Base-by-base conservation (phyloP, 1,139 yeast genomes). In the Yarrowia galli region DNA sequence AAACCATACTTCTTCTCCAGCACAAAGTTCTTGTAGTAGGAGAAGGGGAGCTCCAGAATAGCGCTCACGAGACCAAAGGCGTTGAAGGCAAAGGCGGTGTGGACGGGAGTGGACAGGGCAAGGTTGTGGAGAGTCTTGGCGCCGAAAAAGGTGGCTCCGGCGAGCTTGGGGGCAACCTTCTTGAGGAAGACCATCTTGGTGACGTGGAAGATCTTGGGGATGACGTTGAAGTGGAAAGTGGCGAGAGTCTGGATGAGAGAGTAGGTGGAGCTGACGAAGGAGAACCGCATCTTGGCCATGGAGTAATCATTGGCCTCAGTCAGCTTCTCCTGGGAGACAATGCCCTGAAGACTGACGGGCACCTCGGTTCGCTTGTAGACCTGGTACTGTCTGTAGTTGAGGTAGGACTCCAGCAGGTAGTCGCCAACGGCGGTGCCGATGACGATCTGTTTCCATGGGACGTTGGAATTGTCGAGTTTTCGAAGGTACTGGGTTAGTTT, bases 1-100 rank as follows among this genome's bases (percentile, higher is more conserved):
- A 95, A 95, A 0, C 99, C 99, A 75, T 84, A 93, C 78, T 87
- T 87, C 77, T 93, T 97, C 79, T 95, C 99, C 73, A 95, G 83
- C 16, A 92, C 95, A 80, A 95, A 95, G 73, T 89, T 89, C 68
- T 85, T 81, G 79, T 92, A 93, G 77, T 90, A 88, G 15, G 87
- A 82, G 48, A 87, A 76, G 2, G 99, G 99, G 70, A 89, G 77
- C 9, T 86, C 82, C 58, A 86, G 70, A 12, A 90, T 65, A 10
- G 87, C 81, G 15, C 88, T 80, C 51, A 86, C 68, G 38, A 85
- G 70, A 60, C 83, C 82, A 72, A 84, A 77, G 20, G 81, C 81
- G 64, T 85, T 80, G 73, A 88, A 79, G 79, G 90, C 91, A 68
- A 86, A 81, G 69, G 91, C 79, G 32, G 96, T 87, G 71, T 89